Base-by-base conservation (phyloP, 352 stramenopile genomes). In the Phytophthora cactorum region DNA sequence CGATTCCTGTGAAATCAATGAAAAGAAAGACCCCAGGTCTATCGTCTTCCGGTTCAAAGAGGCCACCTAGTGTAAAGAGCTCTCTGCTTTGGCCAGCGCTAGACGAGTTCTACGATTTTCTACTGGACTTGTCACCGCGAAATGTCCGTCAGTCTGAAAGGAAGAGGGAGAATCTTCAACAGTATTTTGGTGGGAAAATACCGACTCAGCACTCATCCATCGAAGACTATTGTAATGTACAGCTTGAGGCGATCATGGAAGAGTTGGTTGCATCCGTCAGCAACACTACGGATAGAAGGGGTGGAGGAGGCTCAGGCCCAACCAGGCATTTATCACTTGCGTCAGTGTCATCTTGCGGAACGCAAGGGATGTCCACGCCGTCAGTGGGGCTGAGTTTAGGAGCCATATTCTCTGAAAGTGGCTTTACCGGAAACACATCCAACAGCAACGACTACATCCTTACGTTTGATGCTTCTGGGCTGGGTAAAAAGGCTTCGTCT, bases 71-170 rank as follows among this genome's bases (percentile, higher is more conserved):
- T 63, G 55, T 74, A 22, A 88, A 82, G 49, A 89, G 77, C 46
- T 86, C 84, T 7, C 52, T 90, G 22, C 57, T 93, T 22, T 95
- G 87, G 87, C 87, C 87, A 36, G 76, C 73, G 5, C 63, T 95
- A 9, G 81, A 93, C 43, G 81, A 91, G 1, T 92, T 93, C 34
- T 92, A 92, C 63, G 79, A 88, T 43, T 90, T 90, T 51, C 51
- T 95, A 11, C 52, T 95, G n/a, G 71, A 86, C 28, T 46, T 93
- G 12, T 84, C 80, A 12, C 83, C 85, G 17, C 76, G 54, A 6
- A 77, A 78, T 25, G 67, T 86, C 47, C 73, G 70, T 46, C 54
- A 57, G n/a, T 78, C 63, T 6, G 70, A 77, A 11, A 68, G 65
- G 4, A 74, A 75, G 17, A 65, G 44, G 28, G 17, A 25, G 2